Base-by-base conservation (phyloP, 441 rosid genomes). In the Adansonia gregorii region DNA sequence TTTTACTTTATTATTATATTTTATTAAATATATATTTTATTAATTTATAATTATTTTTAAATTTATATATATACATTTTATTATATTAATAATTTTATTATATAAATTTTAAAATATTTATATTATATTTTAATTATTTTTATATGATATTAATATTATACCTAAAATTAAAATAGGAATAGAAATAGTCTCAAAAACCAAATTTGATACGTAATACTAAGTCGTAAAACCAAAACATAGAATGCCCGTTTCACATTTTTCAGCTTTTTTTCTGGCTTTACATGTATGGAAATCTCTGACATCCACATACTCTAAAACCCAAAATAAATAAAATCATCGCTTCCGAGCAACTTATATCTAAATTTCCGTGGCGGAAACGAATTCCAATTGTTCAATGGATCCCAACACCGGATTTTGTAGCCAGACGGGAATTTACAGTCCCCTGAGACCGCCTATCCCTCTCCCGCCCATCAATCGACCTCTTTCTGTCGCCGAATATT, bases 401-500 rank as follows among this genome's bases (percentile, higher is more conserved):
- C 92, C 87, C 14, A 79, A 74, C 64, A 77, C 67, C 65, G 95
- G 94, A 45, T 93, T 75, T 51, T 84, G 85, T 81, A 5, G 41
- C 4, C 74, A 76, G 64, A 88, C 96, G 17, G 87, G 84, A 73
- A 87, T 68, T 4, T 93, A 81, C 76, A 85, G 82, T 63, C 86
- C 91, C 74, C 82, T 89, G 1, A 77, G 89, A 51, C 85, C 90
- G 0, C 46, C 66, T 31, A 60, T 84, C 17, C 84, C 94, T 59
- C 82, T 88, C 39, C 98, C 96, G 22, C 92, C 90, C 0, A 27
- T 74, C 2, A 27, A 83, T 17, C 82, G 76, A 6, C 93, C 94
- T 52, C 91, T 95, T 80, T 90, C 97, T 83, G 6, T 83, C 52
- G n/a, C 92, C 60, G 82, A 89, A 39, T 90, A 55, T 79, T 76